phyloP scores from a whole-genome alignment of 2,329 filamentous ascomycete genomes.

The Stemphylium vesicarium region DNA sequence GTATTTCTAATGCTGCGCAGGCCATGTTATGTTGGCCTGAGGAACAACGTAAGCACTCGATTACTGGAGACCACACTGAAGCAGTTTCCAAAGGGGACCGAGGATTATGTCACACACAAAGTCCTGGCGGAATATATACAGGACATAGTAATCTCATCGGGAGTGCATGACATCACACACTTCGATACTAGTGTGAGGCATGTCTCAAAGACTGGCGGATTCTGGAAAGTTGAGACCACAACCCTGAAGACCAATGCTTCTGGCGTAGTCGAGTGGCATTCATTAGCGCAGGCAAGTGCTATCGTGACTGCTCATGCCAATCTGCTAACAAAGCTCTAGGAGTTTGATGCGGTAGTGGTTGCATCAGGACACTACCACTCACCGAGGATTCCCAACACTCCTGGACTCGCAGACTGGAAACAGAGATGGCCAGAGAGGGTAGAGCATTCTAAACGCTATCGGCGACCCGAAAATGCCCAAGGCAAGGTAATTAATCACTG shows the following conservation, averaged over 20 bases:
- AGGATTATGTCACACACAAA: slow-evolving; percentile 64
- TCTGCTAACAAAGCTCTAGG: slow-evolving; percentile 24
- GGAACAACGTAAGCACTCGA: slow-evolving; percentile 61
- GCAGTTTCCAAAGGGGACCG: slow-evolving; percentile 65
- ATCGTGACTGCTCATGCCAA: rapidly evolving
- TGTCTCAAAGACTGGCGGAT: slow-evolving; percentile 53
- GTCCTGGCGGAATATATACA: slow-evolving; percentile 67
- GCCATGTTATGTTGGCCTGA: slow-evolving; percentile 60
- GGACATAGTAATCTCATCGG: slow-evolving; percentile 59
- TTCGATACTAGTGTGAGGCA: slow-evolving; percentile 67
- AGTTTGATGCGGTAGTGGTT: slow-evolving; percentile 60
- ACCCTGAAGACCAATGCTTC: slow-evolving; percentile 43
- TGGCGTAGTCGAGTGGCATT: slow-evolving; percentile 13
- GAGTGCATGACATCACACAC: slow-evolving; percentile 57
- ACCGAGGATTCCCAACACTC: slow-evolving; percentile 57
- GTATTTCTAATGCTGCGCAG: slow-evolving; percentile 34
- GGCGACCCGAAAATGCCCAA: slow-evolving; percentile 55
- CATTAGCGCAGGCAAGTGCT: slow-evolving; percentile 6
- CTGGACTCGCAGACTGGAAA: slow-evolving; percentile 57
- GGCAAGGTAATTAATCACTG: slow-evolving; percentile 51
- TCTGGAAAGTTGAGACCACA: slow-evolving; percentile 62
- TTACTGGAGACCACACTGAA: slow-evolving; percentile 58
- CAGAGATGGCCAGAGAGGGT: slow-evolving; percentile 53
- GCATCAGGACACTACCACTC: slow-evolving; percentile 63
- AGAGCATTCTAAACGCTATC: slow-evolving; percentile 60